Evolutionary conservation across 2,329 filamentous ascomycete genomes (phyloP).

Genomic region (Calonectria fujianensis): DNA sequence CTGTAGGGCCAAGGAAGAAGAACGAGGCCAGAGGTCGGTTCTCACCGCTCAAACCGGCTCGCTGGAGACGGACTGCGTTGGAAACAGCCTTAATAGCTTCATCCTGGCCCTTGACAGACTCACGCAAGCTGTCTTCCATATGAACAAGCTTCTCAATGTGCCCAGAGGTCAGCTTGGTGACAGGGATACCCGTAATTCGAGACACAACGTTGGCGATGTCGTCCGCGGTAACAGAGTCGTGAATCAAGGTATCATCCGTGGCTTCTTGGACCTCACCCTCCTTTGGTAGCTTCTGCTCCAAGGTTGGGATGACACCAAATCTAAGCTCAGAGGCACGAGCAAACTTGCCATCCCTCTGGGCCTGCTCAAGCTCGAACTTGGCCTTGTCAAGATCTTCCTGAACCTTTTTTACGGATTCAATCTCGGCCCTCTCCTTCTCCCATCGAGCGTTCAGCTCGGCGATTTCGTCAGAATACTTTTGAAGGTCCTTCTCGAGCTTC

Average conservation of each 20-base stretch:
- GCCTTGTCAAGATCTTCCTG: constrained; percentile 94
- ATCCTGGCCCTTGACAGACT: constrained; percentile 93
- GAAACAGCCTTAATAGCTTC: constrained; percentile 94
- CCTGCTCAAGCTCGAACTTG: constrained; percentile 88
- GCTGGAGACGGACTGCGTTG: constrained; percentile 94
- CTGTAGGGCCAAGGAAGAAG: constrained; percentile 98
- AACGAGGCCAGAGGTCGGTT: constrained; percentile 95
- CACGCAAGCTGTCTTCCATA: constrained; percentile 92
- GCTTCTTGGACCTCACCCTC: constrained; percentile 73
- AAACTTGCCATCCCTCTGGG: constrained; percentile 91
- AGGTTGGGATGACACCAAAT: constrained; percentile 88
- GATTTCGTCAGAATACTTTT: constrained; percentile 85
- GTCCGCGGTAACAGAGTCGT: constrained; percentile 95
- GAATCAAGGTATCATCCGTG: constrained; percentile 79
- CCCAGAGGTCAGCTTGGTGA: constrained; percentile 92
- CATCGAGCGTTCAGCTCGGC: constrained; percentile 86
- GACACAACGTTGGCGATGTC: constrained; percentile 96
- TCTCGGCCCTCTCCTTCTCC: constrained; percentile 91
- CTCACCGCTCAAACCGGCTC: constrained; percentile 92
- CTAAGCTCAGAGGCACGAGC: constrained; percentile 91
- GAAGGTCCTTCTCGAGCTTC: constrained; percentile 86
- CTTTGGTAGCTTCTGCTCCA: constrained; percentile 87
- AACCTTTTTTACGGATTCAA: constrained; percentile 89
- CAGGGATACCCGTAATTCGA: constrained; percentile 92
- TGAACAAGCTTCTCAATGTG: constrained; percentile 96